phyloP scores from a whole-genome alignment of 2,329 filamentous ascomycete species.

The Hirsutella rhossiliensis region DNA sequence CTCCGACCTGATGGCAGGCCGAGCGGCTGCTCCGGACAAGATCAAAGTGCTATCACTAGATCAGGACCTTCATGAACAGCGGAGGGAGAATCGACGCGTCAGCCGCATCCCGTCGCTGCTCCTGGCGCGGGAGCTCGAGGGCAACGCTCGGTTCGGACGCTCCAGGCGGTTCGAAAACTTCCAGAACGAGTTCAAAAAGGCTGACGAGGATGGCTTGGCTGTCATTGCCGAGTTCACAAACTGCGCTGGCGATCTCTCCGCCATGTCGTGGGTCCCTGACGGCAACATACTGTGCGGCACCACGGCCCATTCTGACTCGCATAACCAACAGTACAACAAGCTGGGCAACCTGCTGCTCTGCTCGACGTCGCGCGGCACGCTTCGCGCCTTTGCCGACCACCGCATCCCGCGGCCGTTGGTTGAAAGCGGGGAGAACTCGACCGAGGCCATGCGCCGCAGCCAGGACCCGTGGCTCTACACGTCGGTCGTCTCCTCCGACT shows the following conservation, averaged over 20 bases:
- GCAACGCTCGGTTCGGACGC: conserved; percentile 28
- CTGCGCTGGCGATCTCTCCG: conserved; percentile 49
- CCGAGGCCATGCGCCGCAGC: conserved; percentile 41
- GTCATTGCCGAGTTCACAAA: conserved; percentile 43
- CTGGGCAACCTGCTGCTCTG: conserved; percentile 49
- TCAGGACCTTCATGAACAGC: conserved; percentile 5
- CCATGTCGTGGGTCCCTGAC: conserved; percentile 43
- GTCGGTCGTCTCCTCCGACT: conserved; percentile 50
- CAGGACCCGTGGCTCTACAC: conserved; percentile 54
- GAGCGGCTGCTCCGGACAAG: conserved; percentile 4
- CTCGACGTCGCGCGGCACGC: conserved; percentile 27
- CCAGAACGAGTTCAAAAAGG: conserved; percentile 28
- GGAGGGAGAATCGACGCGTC: conserved; percentile 5
- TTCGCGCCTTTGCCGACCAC: conserved; percentile 44
- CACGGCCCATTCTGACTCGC: conserved; percentile 47
- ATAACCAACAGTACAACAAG: conserved; percentile 57
- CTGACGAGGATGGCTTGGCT: conserved; percentile 38
- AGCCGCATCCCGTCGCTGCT: conserved; percentile 27
- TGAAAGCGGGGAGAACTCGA: conserved; percentile 40
- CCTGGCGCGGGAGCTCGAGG: conserved; percentile 35
- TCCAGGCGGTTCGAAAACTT: conserved; percentile 31
- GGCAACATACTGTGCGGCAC: conserved; percentile 48
- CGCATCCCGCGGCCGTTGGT: conserved; percentile 42
- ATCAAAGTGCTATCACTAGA: conserved; percentile 14
- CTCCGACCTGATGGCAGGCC: conserved; percentile 15